Percentiles rank a stretch among this genome's conserved stretches.
These are phyloP conservation scores for Diaporthe velutina DNA, from an alignment of 2,329 filamentous ascomycete genomes.

Conservation along the genomic window DNA sequence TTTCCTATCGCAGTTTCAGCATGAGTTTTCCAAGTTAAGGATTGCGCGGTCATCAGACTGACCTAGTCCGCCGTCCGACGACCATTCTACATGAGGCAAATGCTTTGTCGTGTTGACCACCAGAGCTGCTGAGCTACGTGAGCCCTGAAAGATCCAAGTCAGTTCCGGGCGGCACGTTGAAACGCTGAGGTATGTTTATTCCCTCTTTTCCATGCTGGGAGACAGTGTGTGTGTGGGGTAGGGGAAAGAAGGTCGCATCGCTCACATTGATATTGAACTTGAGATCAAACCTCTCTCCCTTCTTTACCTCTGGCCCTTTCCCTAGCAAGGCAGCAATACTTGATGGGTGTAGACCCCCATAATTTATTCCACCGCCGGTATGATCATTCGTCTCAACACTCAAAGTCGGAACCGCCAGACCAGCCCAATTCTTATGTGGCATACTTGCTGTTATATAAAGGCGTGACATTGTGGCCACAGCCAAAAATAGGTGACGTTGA, in stretches of 20 bases:
- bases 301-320: slow-evolving; percentile 27
- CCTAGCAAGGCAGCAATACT: slow-evolving; percentile 30
- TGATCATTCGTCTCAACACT: slow-evolving; percentile 33
- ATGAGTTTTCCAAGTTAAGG: neutral
- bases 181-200: neutral
- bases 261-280: slow-evolving; percentile 32
- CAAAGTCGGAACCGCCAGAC: slow-evolving; percentile 22
- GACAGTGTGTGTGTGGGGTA: no score
- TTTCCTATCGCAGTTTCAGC: slow-evolving; percentile 13
- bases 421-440: slow-evolving; percentile 32
- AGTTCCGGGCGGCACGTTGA: neutral
- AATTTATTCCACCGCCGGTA: slow-evolving; percentile 24
- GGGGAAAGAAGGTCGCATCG: no score
- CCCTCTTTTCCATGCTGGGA: no score
- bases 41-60: neutral
- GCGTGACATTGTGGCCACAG: slow-evolving; percentile 14
- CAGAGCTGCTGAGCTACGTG: slow-evolving; percentile 25
- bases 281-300: slow-evolving; percentile 28
- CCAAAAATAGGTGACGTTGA: neutral
- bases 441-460: slow-evolving; percentile 29
- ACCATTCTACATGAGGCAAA: slow-evolving; percentile 33
- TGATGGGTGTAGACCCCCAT: slow-evolving; percentile 25
- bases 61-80: slow-evolving; percentile 27
- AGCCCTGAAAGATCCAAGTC: neutral
- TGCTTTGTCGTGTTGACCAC: slow-evolving; percentile 29